Evolutionary conservation across 192 early-diverging fungal genomes (phyloP).

Genomic region (Chytriomyces hyalinus): DNA sequence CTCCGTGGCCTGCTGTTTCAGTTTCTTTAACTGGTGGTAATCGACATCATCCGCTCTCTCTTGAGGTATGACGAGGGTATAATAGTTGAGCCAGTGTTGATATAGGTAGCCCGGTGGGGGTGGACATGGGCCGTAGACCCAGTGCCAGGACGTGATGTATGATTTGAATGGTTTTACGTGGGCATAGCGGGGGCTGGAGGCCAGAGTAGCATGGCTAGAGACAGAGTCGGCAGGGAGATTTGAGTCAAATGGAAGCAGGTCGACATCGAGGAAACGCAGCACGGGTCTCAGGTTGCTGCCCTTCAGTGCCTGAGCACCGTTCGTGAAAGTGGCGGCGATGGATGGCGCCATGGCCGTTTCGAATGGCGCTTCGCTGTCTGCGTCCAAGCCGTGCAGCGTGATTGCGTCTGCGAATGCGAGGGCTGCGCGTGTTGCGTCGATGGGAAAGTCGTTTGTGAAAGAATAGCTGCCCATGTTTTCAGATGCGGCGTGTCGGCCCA

Average conservation of each 20-base stretch:
- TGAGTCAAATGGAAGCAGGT: constrained; percentile 8
- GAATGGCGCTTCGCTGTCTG: not conserved
- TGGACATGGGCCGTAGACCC: constrained; percentile 55
- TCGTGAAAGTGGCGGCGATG: not conserved
- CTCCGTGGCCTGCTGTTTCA: constrained; percentile 47
- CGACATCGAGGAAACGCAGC: not conserved
- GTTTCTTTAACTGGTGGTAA: constrained; percentile 44
- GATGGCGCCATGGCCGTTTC: not conserved
- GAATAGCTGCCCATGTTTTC: not conserved
- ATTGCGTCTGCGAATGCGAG: constrained; percentile 52
- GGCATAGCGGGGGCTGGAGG: constrained; percentile 21
- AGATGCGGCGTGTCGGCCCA: constrained; percentile 22
- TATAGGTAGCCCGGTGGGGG: constrained; percentile 43
- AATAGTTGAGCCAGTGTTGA: constrained; percentile 51
- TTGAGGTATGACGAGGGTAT: constrained; percentile 46
- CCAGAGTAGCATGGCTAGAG: constrained; percentile 17
- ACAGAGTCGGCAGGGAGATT: constrained; percentile 6
- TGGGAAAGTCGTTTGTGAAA: not conserved
- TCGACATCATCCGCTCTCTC: constrained; percentile 31
- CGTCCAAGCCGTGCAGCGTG: constrained; percentile 46
- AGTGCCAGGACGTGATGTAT: constrained; percentile 41
- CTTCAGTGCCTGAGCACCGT: not conserved
- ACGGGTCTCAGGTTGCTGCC: not conserved
- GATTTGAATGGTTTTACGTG: constrained; percentile 20
- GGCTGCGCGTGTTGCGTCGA: constrained; percentile 37